Conservation (phyloP, 495 filamentous ascomycete species). For the Penicillium odoratum region DNA sequence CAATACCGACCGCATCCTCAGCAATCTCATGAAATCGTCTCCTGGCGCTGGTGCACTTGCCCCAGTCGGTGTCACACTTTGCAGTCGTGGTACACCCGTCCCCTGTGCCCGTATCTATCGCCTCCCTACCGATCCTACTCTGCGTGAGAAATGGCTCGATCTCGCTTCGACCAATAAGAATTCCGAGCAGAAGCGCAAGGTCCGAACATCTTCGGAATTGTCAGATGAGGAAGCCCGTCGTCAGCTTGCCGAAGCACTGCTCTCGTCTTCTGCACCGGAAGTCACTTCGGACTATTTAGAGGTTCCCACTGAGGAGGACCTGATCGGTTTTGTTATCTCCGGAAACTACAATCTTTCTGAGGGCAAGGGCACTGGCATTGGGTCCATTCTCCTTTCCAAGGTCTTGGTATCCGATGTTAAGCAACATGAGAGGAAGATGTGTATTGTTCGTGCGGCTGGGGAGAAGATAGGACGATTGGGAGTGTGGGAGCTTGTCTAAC, state of each 20-base stretch:
- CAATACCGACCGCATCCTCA: conserved; percentile 24
- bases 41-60: conserved; percentile 40
- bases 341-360: conserved; percentile 81
- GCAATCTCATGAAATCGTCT: conserved; percentile 24
- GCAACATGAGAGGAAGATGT: conserved; percentile 51
- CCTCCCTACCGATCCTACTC: conserved; percentile 52
- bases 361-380: conserved; percentile 75
- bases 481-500: conserved; percentile 70
- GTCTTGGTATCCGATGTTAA: conserved; percentile 37
- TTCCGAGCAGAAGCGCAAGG: not conserved
- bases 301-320: conserved; percentile 70
- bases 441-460: conserved; percentile 80
- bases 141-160: conserved; percentile 57
- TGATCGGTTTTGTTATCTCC: conserved; percentile 90
- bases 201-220: conserved; percentile 3
- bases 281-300: conserved; percentile 57
- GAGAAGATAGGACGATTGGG: conserved; percentile 74
- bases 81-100: conserved; percentile 58
- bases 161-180: conserved; percentile 19
- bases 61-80: conserved; percentile 59
- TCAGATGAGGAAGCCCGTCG: conserved; percentile 46
- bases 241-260: conserved; percentile 54
- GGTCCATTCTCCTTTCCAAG: conserved; percentile 63
- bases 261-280: conserved; percentile 30
- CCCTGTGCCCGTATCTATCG: conserved; percentile 72